Conservation (phyloP, 805 yeast species). For the Hanseniaspora meyeri region DNA sequence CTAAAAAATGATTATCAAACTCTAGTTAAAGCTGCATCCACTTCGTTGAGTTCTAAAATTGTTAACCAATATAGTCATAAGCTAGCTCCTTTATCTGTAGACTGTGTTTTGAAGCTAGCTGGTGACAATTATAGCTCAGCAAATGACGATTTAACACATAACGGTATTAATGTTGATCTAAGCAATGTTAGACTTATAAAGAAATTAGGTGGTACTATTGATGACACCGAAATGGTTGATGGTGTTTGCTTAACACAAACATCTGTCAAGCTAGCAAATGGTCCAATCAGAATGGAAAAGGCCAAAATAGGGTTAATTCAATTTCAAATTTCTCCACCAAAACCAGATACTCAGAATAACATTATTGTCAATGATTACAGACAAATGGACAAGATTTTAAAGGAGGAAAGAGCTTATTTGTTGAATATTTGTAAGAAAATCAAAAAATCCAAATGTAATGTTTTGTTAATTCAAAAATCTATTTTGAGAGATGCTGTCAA, state of each 20-base stretch:
- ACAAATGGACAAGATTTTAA: conserved; percentile 96
- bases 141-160: neutral
- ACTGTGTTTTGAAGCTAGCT: conserved; percentile 71
- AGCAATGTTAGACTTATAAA: conserved; percentile 80
- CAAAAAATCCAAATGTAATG: conserved; percentile 94
- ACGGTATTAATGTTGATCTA: conserved; percentile 52
- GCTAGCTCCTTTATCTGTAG: conserved; percentile 88
- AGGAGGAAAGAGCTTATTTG: conserved; percentile 93
- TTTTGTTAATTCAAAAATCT: conserved; percentile 79
- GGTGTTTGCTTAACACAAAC: conserved; percentile 91
- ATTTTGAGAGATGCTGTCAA: conserved; percentile 89
- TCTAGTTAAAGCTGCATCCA: conserved; percentile 80
- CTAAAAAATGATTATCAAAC: conserved; percentile 62
- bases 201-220: conserved; percentile 95
- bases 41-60: conserved; percentile 87
- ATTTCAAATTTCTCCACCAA: conserved; percentile 92
- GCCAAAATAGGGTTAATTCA: conserved; percentile 83
- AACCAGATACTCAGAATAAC: conserved; percentile 95
- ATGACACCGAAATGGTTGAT: conserved; percentile 82
- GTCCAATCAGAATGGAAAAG: conserved; percentile 88
- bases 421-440: conserved; percentile 90
- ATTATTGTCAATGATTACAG: conserved; percentile 95
- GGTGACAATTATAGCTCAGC: conserved; percentile 40
- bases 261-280: conserved; percentile 83
- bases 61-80: conserved; percentile 82